phyloP scores from a whole-genome alignment of 192 early-diverging fungal species.

The Phlyctochytrium arcticum region DNA sequence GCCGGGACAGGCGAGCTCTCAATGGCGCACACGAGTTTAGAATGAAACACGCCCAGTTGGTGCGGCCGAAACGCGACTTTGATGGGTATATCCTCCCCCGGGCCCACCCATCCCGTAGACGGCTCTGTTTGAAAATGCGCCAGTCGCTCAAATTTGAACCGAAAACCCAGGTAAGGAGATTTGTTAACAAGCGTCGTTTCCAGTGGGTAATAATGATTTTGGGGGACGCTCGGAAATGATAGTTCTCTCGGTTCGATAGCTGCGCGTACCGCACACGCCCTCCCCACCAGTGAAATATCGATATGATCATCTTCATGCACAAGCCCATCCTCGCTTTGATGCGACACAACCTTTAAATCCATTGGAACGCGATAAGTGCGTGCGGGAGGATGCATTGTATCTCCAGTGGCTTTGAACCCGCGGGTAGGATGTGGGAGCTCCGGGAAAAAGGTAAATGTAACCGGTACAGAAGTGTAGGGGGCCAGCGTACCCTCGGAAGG shows the following conservation, averaged over 20 bases:
- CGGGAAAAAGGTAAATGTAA: constrained; percentile 40
- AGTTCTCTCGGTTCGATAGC: constrained; percentile 18
- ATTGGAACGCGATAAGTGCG: constrained; percentile 30
- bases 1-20: not conserved
- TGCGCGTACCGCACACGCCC: constrained; percentile 32
- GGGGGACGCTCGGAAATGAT: constrained; percentile 15
- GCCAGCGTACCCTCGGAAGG: constrained; percentile 41
- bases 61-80: constrained; percentile 38
- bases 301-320: constrained; percentile 32
- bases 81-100: constrained; percentile 20
- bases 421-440: not conserved
- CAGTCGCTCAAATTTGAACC: constrained; percentile 23
- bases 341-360: constrained; percentile 38
- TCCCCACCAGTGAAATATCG: constrained; percentile 24
- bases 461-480: constrained; percentile 16
- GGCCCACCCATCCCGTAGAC: constrained; percentile 16
- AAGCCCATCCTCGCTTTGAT: not conserved
- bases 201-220: not conserved
- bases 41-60: constrained; percentile 42
- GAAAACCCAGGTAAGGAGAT: constrained; percentile 22
- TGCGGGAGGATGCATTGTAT: not conserved
- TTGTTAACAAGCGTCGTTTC: constrained; percentile 25
- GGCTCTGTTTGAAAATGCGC: constrained; percentile 45
- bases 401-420: constrained; percentile 31
- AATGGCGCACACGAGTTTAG: constrained; percentile 20